Evolutionary conservation across 495 filamentous ascomycete genomes (phyloP).

Genomic region (Coniosporium apollinis): DNA sequence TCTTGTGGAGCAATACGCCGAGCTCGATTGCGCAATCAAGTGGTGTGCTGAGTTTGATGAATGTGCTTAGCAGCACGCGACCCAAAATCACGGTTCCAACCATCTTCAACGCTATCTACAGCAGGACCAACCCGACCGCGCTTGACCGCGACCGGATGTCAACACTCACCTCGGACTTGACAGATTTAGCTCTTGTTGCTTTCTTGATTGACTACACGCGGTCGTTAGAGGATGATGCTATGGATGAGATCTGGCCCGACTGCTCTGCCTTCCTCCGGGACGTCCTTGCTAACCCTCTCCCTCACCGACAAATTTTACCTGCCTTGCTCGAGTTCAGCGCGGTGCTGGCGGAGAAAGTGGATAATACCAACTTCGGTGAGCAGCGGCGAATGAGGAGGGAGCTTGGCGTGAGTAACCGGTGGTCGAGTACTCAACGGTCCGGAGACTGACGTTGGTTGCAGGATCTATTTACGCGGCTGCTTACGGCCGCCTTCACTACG

Average conservation of each 20-base stretch:
- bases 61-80: slow-evolving; percentile 78
- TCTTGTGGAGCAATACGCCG: slow-evolving; percentile 45
- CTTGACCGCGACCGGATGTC: slow-evolving; percentile 70
- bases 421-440: background rate
- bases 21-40: slow-evolving; percentile 13
- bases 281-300: slow-evolving; percentile 83
- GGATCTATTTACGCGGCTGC: slow-evolving; percentile 76
- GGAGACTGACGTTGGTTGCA: slow-evolving; percentile 22
- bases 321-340: slow-evolving; percentile 76
- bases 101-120: slow-evolving; percentile 95
- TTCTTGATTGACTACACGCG: slow-evolving; percentile 81
- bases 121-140: slow-evolving; percentile 68
- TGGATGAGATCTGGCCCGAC: slow-evolving; percentile 97
- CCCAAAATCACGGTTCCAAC: slow-evolving; percentile 88
- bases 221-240: slow-evolving; percentile 91
- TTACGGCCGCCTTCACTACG: slow-evolving; percentile 83
- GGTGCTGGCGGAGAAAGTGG: slow-evolving; percentile 79
- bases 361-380: slow-evolving; percentile 96
- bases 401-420: slow-evolving; percentile 50
- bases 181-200: slow-evolving; percentile 64
- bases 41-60: slow-evolving; percentile 63
- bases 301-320: slow-evolving; percentile 79
- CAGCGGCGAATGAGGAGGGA: slow-evolving; percentile 88
- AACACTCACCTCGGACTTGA: slow-evolving; percentile 65
- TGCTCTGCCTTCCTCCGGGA: slow-evolving; percentile 84